Evolutionary conservation across 768 basidiomycete species (phyloP).

Genomic region (Pleurotus giganteus): DNA sequence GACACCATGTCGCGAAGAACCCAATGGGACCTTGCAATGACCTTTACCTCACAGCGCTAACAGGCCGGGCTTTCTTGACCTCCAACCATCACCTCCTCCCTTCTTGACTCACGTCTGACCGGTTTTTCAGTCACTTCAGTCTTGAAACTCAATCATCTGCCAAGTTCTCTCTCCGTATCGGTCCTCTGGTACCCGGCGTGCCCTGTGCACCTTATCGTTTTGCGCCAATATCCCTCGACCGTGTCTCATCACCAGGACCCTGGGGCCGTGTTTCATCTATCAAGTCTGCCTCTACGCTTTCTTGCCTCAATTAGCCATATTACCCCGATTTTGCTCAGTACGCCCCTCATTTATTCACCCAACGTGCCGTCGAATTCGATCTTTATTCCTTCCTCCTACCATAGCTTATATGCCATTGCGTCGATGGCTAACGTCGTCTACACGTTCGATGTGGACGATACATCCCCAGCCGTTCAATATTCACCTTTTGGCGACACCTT

Average conservation of each 20-base stretch:
- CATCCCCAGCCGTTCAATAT: constrained; percentile 63
- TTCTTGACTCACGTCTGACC: background rate
- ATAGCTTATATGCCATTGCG: constrained; percentile 11
- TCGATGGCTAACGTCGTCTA: constrained; percentile 27
- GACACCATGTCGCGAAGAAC: background rate
- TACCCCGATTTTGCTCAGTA: background rate
- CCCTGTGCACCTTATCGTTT: background rate
- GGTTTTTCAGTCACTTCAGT: background rate
- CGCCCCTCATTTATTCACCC: background rate
- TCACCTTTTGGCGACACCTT: constrained; percentile 58
- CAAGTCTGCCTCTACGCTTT: background rate
- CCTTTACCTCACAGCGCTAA: constrained; percentile 1
- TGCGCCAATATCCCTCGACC: background rate
- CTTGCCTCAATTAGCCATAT: background rate
- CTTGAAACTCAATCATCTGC: background rate
- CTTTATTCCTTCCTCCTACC: background rate
- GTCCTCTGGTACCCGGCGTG: background rate
- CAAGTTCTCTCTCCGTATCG: background rate
- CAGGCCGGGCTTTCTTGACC: constrained; percentile 2
- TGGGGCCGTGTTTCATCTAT: constrained; percentile 5
- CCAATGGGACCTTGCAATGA: background rate
- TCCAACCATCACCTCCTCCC: constrained; percentile 1
- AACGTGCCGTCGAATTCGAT: background rate
- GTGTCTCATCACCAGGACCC: constrained; percentile 5
- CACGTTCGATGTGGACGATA: constrained; percentile 58